phyloP scores from a whole-genome alignment of 352 stramenopile genomes.

The Globisporangium parvum region DNA sequence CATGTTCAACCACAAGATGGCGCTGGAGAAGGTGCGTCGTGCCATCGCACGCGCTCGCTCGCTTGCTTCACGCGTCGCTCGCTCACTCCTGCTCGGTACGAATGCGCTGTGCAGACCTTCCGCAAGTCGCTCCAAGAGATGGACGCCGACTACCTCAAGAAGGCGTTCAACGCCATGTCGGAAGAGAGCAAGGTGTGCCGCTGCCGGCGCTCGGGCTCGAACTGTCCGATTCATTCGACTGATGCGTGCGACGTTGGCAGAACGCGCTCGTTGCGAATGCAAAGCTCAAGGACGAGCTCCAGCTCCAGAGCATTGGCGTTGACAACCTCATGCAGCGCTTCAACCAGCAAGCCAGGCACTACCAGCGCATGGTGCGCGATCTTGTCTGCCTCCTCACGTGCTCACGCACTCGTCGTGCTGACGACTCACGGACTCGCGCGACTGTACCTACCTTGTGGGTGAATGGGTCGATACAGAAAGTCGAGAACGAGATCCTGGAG shows the following conservation, averaged over 20 bases:
- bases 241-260: constrained; percentile 12
- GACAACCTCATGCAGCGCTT: constrained; percentile 80
- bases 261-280: constrained; percentile 75
- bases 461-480: constrained; percentile 35
- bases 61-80: not conserved
- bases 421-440: no score
- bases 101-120: constrained; percentile 37
- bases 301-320: constrained; percentile 71
- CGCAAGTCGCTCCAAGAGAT: constrained; percentile 69
- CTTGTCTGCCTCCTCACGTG: no score
- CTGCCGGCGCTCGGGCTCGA: no score
- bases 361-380: constrained; percentile 54
- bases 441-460: no score
- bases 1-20: constrained; percentile 86
- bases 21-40: constrained; percentile 52
- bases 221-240: no score
- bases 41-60: not conserved
- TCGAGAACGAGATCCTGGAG: constrained; percentile 70
- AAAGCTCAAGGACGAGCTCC: constrained; percentile 75
- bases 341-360: constrained; percentile 57
- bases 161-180: constrained; percentile 77
- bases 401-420: no score
- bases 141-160: constrained; percentile 74
- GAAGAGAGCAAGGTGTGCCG: constrained; percentile 79
- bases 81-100: not conserved